Conservation (phyloP, 371 early-diverging fungal species). For the Mortierella sp. region DNA sequence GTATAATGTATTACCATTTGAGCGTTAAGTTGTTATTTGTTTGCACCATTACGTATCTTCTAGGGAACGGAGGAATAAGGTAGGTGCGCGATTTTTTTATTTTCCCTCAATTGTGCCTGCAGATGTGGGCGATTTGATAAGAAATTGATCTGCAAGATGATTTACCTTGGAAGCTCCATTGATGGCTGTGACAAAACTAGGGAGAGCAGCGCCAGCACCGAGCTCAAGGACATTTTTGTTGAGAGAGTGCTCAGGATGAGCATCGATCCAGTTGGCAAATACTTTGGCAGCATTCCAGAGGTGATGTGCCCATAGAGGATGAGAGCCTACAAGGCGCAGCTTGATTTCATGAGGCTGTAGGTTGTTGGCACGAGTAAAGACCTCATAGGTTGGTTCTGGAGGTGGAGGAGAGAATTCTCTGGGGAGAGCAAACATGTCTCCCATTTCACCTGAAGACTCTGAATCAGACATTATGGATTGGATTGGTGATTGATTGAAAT, state of each 20-base stretch:
- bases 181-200: constrained; percentile 81
- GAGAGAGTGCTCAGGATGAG: constrained; percentile 65
- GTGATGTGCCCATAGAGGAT: constrained; percentile 91
- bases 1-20: neutral
- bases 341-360: constrained; percentile 57
- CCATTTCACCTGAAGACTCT: constrained; percentile 52
- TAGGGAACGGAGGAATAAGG: neutral
- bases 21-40: neutral
- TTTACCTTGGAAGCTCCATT: constrained; percentile 77
- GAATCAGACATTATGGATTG: constrained; percentile 35
- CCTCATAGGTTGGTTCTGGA: constrained; percentile 66
- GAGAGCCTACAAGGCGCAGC: constrained; percentile 80
- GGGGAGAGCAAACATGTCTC: constrained; percentile 55
- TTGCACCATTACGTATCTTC: neutral
- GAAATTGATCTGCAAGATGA: neutral
- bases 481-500: neutral
- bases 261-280: constrained; percentile 84
- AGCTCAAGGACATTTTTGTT: constrained; percentile 86
- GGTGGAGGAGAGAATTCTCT: constrained; percentile 60
- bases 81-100: neutral
- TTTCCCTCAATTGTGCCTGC: neutral
- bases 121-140: neutral
- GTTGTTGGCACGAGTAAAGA: constrained; percentile 59
- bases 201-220: constrained; percentile 93
- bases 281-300: constrained; percentile 93